These are phyloP conservation scores for Aspergillus sp. DNA, from an alignment of 2,329 filamentous ascomycete species.

Conservation along the genomic window DNA sequence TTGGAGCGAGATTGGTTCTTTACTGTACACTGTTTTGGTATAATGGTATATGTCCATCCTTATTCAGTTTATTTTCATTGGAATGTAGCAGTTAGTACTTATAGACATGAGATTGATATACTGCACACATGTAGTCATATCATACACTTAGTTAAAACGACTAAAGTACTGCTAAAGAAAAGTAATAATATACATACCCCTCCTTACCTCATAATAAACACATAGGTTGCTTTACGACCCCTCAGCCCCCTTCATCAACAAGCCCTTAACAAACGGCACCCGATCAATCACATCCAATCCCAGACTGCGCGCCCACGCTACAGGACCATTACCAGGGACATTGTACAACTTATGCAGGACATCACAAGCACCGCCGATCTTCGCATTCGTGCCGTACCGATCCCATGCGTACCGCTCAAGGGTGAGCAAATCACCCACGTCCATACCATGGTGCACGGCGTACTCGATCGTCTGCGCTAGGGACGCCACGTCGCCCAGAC, in stretches of 20 bases:
- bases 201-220: no score
- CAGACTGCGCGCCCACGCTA: conserved; percentile 76
- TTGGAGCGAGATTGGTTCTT: background rate
- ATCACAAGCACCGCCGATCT: conserved; percentile 76
- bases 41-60: no score
- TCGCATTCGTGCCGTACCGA: conserved; percentile 78
- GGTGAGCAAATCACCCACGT: conserved; percentile 76
- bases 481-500: conserved; percentile 82
- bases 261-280: conserved; percentile 73
- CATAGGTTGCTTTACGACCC: conserved; percentile 19
- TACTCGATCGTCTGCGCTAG: conserved; percentile 73
- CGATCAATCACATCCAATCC: conserved; percentile 76
- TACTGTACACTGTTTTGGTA: no score
- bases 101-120: no score
- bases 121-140: no score
- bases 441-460: conserved; percentile 79
- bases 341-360: conserved; percentile 92
- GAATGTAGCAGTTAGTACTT: no score
- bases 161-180: no score
- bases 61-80: no score
- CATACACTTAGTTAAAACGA: no score
- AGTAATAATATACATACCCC: no score
- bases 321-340: conserved; percentile 69
- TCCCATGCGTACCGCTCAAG: conserved; percentile 80
- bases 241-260: conserved; percentile 74